These are phyloP conservation scores for Starmerella sp. DNA, from an alignment of 805 yeast species.

Conservation along the genomic window DNA sequence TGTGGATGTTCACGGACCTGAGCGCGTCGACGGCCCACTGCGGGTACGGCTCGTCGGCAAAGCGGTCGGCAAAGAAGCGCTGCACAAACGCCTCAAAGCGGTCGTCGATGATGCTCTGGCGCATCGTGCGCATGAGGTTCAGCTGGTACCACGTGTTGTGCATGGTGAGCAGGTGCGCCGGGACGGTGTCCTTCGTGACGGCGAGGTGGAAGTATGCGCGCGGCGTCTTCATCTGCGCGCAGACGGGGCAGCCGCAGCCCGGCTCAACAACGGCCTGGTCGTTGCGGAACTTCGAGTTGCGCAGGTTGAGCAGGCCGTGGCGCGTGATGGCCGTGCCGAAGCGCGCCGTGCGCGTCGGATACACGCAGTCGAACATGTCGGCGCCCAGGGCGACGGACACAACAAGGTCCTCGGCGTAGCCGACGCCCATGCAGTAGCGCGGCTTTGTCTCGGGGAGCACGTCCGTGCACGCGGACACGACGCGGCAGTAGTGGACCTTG, in stretches of 20 bases:
- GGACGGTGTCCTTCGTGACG: constrained; percentile 35
- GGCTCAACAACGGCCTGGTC: constrained; percentile 32
- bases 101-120: constrained; percentile 33
- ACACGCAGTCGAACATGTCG: constrained; percentile 38
- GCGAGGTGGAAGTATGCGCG: constrained; percentile 31
- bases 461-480: constrained; percentile 34
- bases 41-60: constrained; percentile 32
- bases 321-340: constrained; percentile 37
- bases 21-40: constrained; percentile 37
- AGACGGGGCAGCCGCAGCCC: constrained; percentile 35
- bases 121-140: constrained; percentile 33
- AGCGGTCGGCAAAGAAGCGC: constrained; percentile 28
- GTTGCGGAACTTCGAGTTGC: constrained; percentile 28
- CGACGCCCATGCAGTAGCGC: constrained; percentile 39
- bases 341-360: constrained; percentile 36
- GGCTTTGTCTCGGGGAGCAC: constrained; percentile 35
- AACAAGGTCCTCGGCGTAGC: constrained; percentile 38
- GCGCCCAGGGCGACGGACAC: constrained; percentile 39
- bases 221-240: constrained; percentile 33
- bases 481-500: constrained; percentile 33
- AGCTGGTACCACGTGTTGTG: constrained; percentile 37
- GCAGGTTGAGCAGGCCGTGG: constrained; percentile 30
- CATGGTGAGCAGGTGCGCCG: constrained; percentile 35
- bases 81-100: constrained; percentile 31
- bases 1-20: constrained; percentile 27